phyloP scores from a whole-genome alignment of 805 yeast genomes.

The Wickerhamiella kazuoi region DNA sequence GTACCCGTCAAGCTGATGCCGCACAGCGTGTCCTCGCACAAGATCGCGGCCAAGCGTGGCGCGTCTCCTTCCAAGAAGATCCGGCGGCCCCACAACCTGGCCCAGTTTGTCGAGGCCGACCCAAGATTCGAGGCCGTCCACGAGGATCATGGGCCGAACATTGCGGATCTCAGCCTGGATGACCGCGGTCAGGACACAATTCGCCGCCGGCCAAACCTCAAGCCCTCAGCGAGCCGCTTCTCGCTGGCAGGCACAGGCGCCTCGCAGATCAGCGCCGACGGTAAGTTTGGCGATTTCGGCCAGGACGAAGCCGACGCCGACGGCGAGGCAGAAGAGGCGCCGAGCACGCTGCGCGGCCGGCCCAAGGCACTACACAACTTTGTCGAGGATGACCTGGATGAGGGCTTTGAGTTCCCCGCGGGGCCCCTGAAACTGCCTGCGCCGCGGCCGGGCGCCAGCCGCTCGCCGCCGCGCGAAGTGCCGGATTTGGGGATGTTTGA shows the following conservation, averaged over 20 bases:
- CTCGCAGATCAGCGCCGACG: background rate
- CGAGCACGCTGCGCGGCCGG: background rate
- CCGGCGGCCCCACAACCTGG: background rate
- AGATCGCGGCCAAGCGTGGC: background rate
- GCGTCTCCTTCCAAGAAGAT: background rate
- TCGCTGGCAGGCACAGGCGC: background rate
- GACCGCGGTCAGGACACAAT: background rate
- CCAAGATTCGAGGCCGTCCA: background rate
- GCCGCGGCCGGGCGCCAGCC: background rate
- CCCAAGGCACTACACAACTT: background rate
- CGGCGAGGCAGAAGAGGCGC: background rate
- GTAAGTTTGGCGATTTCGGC: background rate
- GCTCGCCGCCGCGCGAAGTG: background rate
- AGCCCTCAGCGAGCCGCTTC: background rate
- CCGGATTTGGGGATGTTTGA: constrained; percentile 4
- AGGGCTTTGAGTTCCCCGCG: background rate
- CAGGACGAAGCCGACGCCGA: background rate
- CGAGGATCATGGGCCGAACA: background rate
- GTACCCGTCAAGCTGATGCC: background rate
- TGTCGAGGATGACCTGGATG: background rate
- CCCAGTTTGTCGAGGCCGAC: background rate
- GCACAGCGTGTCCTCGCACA: background rate
- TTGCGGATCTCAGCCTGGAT: background rate
- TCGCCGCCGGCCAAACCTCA: background rate
- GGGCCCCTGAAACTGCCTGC: background rate